Evolutionary conservation across 257 asterid species (phyloP), one percentile per base, ranked within the genome.

Genomic region (Capsicum chinense): DNA sequence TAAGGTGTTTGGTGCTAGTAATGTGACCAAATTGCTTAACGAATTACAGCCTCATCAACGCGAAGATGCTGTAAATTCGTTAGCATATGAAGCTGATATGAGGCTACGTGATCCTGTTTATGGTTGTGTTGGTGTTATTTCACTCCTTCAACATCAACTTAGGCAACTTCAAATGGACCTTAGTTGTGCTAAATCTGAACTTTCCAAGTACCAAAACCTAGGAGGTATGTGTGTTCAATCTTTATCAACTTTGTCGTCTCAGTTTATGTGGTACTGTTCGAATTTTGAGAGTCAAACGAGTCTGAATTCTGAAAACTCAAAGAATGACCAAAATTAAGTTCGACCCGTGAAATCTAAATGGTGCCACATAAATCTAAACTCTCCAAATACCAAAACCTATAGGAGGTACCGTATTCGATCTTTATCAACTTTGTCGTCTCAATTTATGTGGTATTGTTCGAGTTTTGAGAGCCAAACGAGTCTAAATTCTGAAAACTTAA

Each of bases 51-150:
- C 91, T 3, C 91, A 89, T 44, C 90, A 89, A 80, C 69, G 91
- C 11, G 90, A 89, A 54, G 91, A 89, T 17, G 89, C 91, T 3
- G 91, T 87, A 33, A 89, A 89, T 62, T 89, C 91, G 47, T 84
- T 89, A 0, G 91, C 91, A 1, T 89, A 89, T 13, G 90, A 89
- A 50, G 91, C 91, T 16, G 91, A 89, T 44, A 89, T 89, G 91
- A 88, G 90, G 14, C 91, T 89, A 21, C 86, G 91, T 0, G 91
- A 89, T 63, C 91, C 91, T 0, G 90, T 89, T 35, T 89, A 89
- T 70, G 90, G 90, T 6, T 89, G 91, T 62, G 91, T 89, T 16
- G 90, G 91, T 0, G 91, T 89, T 19, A 89, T 89, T 59, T 89
- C 91, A 6, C 84, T 89, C 8, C 88, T 89, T 12, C 91, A 89